Conservation (phyloP, 148 eudicot genomes). For the Oxyria digyna region DNA sequence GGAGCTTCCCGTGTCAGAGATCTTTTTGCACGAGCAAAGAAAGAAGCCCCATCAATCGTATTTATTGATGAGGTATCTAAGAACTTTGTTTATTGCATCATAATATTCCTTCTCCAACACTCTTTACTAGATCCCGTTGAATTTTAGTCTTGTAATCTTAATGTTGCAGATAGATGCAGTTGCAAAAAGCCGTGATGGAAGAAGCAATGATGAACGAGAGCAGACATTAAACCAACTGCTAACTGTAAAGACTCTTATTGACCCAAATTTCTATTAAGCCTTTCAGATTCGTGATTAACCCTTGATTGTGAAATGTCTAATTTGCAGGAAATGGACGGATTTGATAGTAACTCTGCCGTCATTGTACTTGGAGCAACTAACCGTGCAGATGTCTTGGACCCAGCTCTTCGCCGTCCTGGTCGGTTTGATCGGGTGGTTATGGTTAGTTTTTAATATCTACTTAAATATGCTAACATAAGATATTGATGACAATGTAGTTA, state of each 20-base stretch:
- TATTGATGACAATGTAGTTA: background rate
- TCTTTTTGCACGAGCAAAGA: conserved; percentile 92
- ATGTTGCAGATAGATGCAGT: conserved; percentile 83
- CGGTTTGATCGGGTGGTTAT: conserved; percentile 84
- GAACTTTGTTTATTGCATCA: background rate
- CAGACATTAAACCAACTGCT: conserved; percentile 89
- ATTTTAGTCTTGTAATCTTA: background rate
- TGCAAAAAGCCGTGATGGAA: conserved; percentile 96
- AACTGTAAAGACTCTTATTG: conserved; percentile 31
- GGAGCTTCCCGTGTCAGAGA: conserved; percentile 97
- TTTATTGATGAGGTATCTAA: conserved; percentile 73
- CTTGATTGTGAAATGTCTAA: background rate
- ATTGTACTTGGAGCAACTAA: conserved; percentile 96
- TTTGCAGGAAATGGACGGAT: conserved; percentile 96
- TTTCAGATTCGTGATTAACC: background rate
- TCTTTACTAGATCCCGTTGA: background rate
- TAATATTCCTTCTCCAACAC: background rate
- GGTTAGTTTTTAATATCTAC: conserved; percentile 26
- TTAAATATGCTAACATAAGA: background rate
- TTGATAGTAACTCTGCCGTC: conserved; percentile 89
- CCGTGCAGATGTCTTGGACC: conserved; percentile 84
- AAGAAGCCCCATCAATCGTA: conserved; percentile 88
- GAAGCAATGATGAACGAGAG: conserved; percentile 93
- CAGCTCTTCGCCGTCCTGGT: conserved; percentile 92
- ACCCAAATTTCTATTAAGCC: background rate